A percentile compares a stretch with the other conserved stretches of the same genome.
Evolutionary conservation across 331 rosid species (phyloP).

Genomic region (Quercus lobata): DNA sequence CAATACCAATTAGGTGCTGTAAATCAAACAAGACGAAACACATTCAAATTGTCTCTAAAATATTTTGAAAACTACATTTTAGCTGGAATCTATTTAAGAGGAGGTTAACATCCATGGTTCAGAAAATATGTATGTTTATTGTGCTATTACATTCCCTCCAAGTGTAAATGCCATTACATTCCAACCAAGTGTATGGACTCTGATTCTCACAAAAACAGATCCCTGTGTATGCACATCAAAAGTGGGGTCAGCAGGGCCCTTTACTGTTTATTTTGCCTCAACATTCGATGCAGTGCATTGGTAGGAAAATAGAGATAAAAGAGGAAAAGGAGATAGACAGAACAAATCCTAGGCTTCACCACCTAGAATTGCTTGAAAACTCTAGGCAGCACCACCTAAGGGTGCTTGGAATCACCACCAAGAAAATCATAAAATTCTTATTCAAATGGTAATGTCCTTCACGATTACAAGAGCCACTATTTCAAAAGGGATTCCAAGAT

Average conservation of each 20-base stretch:
- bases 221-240: neutral
- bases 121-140: neutral
- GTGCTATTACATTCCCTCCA: neutral
- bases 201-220: neutral
- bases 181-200: neutral
- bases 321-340: neutral
- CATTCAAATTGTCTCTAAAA: neutral
- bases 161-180: neutral
- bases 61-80: neutral
- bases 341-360: too few species aligned
- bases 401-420: too few species aligned
- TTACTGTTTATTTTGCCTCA: neutral
- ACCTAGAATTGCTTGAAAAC: too few species aligned
- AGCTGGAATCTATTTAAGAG: neutral
- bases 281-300: too few species aligned
- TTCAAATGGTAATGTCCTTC: too few species aligned
- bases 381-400: too few species aligned
- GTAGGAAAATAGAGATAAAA: neutral
- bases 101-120: neutral
- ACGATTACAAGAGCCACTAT: too few species aligned
- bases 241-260: too few species aligned
- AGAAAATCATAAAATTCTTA: too few species aligned
- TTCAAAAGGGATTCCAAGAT: too few species aligned
- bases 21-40: neutral
- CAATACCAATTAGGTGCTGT: neutral